Conservation (phyloP, 2,329 filamentous ascomycete species). For the Fusarium algeriense region DNA sequence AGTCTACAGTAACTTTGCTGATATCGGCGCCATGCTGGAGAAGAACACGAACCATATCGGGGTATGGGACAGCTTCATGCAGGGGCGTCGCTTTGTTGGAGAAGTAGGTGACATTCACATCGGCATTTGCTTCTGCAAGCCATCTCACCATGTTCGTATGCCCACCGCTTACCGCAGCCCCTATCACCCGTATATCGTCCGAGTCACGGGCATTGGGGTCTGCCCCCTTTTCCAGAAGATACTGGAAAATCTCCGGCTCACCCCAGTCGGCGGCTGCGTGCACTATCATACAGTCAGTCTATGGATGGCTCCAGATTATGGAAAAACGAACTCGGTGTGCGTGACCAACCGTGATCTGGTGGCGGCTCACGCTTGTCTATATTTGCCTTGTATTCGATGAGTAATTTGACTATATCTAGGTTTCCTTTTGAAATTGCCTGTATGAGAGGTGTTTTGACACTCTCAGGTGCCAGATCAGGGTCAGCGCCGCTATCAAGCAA, state of each 20-base stretch:
- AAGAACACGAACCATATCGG: not conserved
- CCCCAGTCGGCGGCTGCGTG: not conserved
- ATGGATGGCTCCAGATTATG: rapidly evolving
- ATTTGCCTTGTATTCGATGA: not conserved
- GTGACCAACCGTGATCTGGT: not conserved
- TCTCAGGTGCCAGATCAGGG: not conserved
- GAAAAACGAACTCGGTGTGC: not conserved
- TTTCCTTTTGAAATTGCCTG: not conserved
- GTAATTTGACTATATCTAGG: not conserved
- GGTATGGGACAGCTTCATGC: rapidly evolving
- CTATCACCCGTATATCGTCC: not conserved
- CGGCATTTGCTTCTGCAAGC: rapidly evolving
- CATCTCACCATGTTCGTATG: not conserved
- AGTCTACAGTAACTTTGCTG: not conserved
- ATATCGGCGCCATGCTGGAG: not conserved
- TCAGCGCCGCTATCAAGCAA: not conserved
- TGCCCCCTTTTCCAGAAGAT: not conserved
- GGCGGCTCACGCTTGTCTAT: not conserved
- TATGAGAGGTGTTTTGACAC: rapidly evolving
- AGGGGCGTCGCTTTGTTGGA: not conserved
- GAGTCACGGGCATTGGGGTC: not conserved
- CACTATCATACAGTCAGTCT: not conserved
- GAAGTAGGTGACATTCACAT: not conserved
- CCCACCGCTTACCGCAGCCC: not conserved
- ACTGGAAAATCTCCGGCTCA: not conserved